Base-by-base conservation (phyloP, 164 flowering plant species). In the Buxus sempervirens region DNA sequence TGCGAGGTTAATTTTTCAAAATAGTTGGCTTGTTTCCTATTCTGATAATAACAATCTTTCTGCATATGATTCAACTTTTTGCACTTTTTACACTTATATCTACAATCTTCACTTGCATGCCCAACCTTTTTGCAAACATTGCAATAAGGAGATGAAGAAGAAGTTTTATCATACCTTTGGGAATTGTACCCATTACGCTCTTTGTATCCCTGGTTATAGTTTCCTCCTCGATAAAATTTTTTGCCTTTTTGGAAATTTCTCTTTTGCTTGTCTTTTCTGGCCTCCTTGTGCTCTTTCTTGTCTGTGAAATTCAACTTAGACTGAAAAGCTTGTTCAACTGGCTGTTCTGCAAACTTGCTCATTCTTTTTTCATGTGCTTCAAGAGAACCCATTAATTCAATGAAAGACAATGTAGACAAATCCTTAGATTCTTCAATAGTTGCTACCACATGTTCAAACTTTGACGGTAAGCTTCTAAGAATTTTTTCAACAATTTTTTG, bases 391-490 rank as follows among this genome's bases (percentile, higher is more conserved):
- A 62, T 70, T 22, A 71, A 67, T 38, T 71, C 71, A 22, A 48
- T 51, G 8, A 55, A 26, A 21, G 60, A 53, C 0, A 66, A 54
- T 2, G 15, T 65, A 20, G 26, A 22, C 13, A 66, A 49, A 45
- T 66, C 68, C 27, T 53, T 70, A n/a, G 66, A 36, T 71, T 28
- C 77, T 27, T 75, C 62, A 9, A 74, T 74, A 27, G 62, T 63
- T 20, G 32, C 69, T 9, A 65, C 72, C 0, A 68, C 64, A 27
- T 54, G 51, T 0, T 70, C 74, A 49, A 62, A 66, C 36, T 66
- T 71, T 28, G 67, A 1, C 8, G 48, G 63, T 9, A 70, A 51
- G 36, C 71, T 66, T 54, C 66, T 62, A 45, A 70, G 27, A 16
- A 66, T 55, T 58, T 67, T 71, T 21, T 71, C 58, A 45, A 62